Base-by-base conservation (phyloP, 1,139 yeast genomes). In the Taphrina deformans region DNA sequence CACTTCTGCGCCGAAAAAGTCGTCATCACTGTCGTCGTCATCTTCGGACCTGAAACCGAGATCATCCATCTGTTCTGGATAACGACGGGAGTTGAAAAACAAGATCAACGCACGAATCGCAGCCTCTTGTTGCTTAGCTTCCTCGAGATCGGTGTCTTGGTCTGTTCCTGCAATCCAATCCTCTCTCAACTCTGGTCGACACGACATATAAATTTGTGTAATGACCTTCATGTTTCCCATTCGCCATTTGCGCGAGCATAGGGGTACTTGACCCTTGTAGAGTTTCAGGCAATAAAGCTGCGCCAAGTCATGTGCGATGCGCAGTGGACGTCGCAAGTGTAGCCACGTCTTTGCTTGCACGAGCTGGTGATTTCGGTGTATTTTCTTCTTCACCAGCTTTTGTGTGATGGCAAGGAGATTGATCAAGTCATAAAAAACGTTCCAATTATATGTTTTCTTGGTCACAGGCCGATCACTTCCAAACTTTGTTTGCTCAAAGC, bases 181-280 rank as follows among this genome's bases (percentile, higher is more conserved):
- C 72, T 92, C 98, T 67, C 86, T 83, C 62, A 93, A 77, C 18
- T 85, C 83, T 35, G 92, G 78, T 69, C 85, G 83, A 71, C 91
- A 83, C 72, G 89, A 86, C 55, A 93, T 76, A 72, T 89, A 93
- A 1, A 93, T 91, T 68, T 89, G 86, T 0, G 97, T 90, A 6
- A 95, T 89, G 65, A 93, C 78, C 71, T 91, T 97, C 98, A 95
- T 93, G 73, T 93, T 95, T 69, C 85, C 83, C 14, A 91, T 84
- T 71, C 91, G 87, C 99, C 99, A 93, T 75, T 92, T 91, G 67
- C 96, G 84, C 21, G 97, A 97, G 71, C 89, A 92, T 75, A 87
- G 90, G 0, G 98, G 97, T 0, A 92, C 86, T 61, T 91, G 81
- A 69, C 89, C 87, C 74, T 89, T 91, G 68, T 92, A 79, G 1